A percentile compares a stretch with the other conserved stretches of the same genome.
Evolutionary conservation across 1,284 basidiomycete genomes (phyloP).

Genomic region (Ganoderma lingzhi): DNA sequence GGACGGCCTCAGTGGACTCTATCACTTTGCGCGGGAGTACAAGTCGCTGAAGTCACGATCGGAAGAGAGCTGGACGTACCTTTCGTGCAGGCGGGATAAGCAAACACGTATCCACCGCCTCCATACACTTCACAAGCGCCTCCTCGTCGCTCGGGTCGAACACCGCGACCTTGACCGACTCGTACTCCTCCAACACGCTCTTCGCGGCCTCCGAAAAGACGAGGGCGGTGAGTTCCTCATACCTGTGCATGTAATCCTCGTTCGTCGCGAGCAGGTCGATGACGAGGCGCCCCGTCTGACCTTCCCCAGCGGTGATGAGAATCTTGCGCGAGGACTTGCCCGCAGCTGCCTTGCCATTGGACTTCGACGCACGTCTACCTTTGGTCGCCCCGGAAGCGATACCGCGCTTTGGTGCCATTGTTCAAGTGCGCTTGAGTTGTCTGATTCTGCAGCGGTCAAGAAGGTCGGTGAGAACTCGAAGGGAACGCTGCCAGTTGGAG

Average conservation of each 20-base stretch:
- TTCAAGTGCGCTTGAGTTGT: background rate
- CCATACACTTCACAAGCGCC: conserved; percentile 27
- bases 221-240: conserved; percentile 32
- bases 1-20: too few species aligned
- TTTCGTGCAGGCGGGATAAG: conserved; percentile 36
- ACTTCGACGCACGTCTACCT: background rate
- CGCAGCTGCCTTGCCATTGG: background rate
- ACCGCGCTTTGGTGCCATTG: background rate
- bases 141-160: conserved; percentile 30
- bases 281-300: conserved; percentile 37
- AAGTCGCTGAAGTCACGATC: background rate
- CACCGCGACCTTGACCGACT: conserved; percentile 28
- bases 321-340: conserved; percentile 11
- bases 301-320: conserved; percentile 35
- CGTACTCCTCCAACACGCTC: conserved; percentile 29
- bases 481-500: background rate
- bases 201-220: conserved; percentile 24
- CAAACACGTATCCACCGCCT: conserved; percentile 32
- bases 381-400: background rate
- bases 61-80: conserved; percentile 1
- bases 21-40: background rate
- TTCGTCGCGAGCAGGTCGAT: conserved; percentile 34
- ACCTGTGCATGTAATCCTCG: conserved; percentile 28
- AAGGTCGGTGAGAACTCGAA: background rate
- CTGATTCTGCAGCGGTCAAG: background rate